Evolutionary conservation across 495 filamentous ascomycete genomes (phyloP), one percentile per base, ranked within the genome.

Genomic region (Penicillium silybi): DNA sequence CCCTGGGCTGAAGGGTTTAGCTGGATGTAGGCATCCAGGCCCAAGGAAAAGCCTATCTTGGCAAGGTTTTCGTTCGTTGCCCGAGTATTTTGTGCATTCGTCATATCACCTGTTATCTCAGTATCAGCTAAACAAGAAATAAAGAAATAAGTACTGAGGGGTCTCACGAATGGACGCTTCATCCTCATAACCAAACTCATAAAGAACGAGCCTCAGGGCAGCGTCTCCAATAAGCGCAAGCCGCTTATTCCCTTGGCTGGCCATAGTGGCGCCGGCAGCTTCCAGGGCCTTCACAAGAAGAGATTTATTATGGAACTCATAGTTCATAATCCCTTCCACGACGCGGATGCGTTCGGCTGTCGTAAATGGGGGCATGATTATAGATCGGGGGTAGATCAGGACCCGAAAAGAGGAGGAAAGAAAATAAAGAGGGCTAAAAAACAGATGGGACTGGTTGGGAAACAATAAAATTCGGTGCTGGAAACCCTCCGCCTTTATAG

Each of bases 221-320:
- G 26, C 51, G 23, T 42, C 51, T 6, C 51, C 51, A 3, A 41
- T 7, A 22, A 53, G 26, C n/a, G 51, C 51, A 15, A 46, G 29
- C 22, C 26, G 23, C 27, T 52, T 53, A 22, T 57, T 55, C 15
- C 52, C 46, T 10, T 50, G 40, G 10, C 20, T 20, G 22, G 6
- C 25, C 23, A 26, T 26, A 13, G 22, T 45, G 42, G 42, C 42
- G 2, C 42, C 42, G 4, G 42, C 42, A 18, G 42, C 42, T 45
- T 16, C 42, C 3, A 45, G 25, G 9, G 25, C 42, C 17, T 26
- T 45, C 13, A 6, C 4, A 27, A 45, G 42, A 29, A 27, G 42
- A 18, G 5, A 4, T 45, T 45, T 45, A n/a, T 45, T 22, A n/a
- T 4, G 22, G 23, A 45, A 45, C 23, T 32, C 42, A 32, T 45